phyloP scores from a whole-genome alignment of 2,329 filamentous ascomycete species.

The Aschersonia sp. region DNA sequence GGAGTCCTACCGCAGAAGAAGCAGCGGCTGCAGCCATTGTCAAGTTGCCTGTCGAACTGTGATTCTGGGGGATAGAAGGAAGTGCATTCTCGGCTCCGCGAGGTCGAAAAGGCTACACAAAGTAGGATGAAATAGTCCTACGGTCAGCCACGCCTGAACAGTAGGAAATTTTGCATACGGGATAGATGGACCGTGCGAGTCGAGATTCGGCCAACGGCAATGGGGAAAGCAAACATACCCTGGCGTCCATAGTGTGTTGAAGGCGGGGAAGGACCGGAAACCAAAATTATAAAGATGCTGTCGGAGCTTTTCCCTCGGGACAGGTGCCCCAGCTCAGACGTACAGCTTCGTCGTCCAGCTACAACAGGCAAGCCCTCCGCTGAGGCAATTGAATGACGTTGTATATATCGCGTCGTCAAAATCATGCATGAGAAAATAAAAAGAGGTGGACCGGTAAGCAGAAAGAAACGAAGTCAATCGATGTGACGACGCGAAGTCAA shows the following conservation, averaged over 20 bases:
- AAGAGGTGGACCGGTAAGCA: not conserved
- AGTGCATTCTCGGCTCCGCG: slow-evolving; percentile 40
- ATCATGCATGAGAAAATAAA: not conserved
- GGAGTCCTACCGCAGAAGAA: slow-evolving; percentile 14
- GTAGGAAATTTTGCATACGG: not conserved
- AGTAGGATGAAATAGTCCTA: not conserved
- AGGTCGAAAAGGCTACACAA: slow-evolving; percentile 22
- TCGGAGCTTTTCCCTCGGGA: too few species aligned
- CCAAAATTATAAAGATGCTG: too few species aligned
- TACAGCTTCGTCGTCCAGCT: not conserved
- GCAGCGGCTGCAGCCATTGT: slow-evolving; percentile 11
- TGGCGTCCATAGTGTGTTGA: slow-evolving; percentile 3
- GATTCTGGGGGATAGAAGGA: slow-evolving; percentile 53
- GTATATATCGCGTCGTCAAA: not conserved
- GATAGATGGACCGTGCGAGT: not conserved
- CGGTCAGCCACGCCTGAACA: not conserved
- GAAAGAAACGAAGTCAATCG: not conserved
- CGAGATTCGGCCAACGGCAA: not conserved
- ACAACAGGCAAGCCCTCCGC: not conserved
- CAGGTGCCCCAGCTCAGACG: not conserved
- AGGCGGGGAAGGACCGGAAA: too few species aligned
- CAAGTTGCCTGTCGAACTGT: slow-evolving; percentile 63
- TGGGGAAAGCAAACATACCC: slow-evolving; percentile 1
- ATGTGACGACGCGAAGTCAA: not conserved
- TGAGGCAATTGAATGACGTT: not conserved